A percentile compares a stretch with the other conserved stretches of the same genome.
These are phyloP conservation scores for Lasiosphaeria hispida DNA, from an alignment of 495 filamentous ascomycete species.

Conservation along the genomic window DNA sequence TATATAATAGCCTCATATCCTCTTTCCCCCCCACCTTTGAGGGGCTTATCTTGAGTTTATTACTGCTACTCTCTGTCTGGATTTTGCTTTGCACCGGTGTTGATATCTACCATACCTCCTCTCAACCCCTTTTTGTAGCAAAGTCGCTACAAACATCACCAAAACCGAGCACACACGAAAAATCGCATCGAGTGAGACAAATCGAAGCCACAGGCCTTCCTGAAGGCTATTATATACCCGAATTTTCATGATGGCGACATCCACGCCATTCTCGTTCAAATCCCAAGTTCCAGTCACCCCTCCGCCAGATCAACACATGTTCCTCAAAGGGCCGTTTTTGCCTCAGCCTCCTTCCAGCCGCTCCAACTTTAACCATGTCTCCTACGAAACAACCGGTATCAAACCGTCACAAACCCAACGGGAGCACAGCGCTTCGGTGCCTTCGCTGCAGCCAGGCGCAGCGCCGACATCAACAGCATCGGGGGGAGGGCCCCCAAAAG, in stretches of 20 bases:
- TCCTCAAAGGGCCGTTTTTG: slow-evolving; percentile 18
- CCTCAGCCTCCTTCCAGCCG: slow-evolving; percentile 1
- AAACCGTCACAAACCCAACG: slow-evolving; percentile 8
- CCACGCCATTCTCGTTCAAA: slow-evolving; percentile 26
- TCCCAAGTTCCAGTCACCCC: slow-evolving; percentile 29
- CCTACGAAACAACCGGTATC: slow-evolving; percentile 11
- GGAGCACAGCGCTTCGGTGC: not conserved
- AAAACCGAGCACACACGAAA: not conserved
- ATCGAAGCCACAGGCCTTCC: not conserved
- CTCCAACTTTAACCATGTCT: slow-evolving; percentile 5
- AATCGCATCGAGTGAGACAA: not conserved
- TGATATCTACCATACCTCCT: not conserved
- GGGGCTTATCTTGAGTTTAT: slow-evolving; percentile 9
- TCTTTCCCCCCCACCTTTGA: not conserved
- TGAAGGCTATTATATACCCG: not conserved
- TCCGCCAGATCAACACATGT: slow-evolving; percentile 31
- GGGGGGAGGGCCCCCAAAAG: not conserved
- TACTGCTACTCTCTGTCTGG: not conserved
- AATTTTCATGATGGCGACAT: slow-evolving; percentile 21
- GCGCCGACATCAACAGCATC: not conserved
- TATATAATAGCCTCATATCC: slow-evolving; percentile 5
- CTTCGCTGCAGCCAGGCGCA: not conserved
- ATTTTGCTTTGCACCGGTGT: not conserved
- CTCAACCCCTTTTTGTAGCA: not conserved
- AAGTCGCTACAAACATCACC: not conserved